Percentiles rank a stretch among this genome's conserved stretches.
These are phyloP conservation scores for Penicillium nordicum DNA, from an alignment of 2,329 filamentous ascomycete genomes.

Conservation along the genomic window DNA sequence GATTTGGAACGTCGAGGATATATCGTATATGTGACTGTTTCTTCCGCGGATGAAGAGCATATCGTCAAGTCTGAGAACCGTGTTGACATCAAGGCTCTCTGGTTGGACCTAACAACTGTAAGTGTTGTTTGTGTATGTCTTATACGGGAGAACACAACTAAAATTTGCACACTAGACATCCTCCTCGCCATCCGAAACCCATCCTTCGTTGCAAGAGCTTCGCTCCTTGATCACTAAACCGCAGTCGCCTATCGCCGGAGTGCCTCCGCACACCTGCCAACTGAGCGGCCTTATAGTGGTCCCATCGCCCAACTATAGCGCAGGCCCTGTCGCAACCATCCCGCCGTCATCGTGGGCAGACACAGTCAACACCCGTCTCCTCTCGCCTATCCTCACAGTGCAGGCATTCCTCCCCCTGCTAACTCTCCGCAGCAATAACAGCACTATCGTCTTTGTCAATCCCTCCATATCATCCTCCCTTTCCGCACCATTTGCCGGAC, in stretches of 20 bases:
- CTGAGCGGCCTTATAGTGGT: conserved; percentile 80
- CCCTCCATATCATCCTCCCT: conserved; percentile 47
- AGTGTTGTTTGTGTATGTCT: conserved; percentile 5
- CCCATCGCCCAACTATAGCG: conserved; percentile 72
- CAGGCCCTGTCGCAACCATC: conserved; percentile 80
- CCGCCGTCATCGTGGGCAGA: conserved; percentile 81
- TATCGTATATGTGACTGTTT: conserved; percentile 87
- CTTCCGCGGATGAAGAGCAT: conserved; percentile 78
- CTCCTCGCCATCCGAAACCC: conserved; percentile 53
- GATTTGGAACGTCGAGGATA: conserved; percentile 91
- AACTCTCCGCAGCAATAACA: conserved; percentile 55
- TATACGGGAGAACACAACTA: background rate
- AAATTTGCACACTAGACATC: conserved; percentile 49
- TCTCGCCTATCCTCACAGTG: conserved; percentile 82
- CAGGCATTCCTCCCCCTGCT: conserved; percentile 85
- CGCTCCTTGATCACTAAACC: conserved; percentile 67
- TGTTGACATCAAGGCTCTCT: conserved; percentile 75
- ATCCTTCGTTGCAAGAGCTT: conserved; percentile 69
- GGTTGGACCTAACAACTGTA: conserved; percentile 68
- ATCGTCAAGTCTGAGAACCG: conserved; percentile 72
- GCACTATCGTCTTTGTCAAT: conserved; percentile 44
- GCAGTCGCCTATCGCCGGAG: conserved; percentile 71
- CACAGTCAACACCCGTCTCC: conserved; percentile 84
- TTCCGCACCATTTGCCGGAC: conserved; percentile 52
- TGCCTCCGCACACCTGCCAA: conserved; percentile 70